A percentile compares a stretch with the other conserved stretches of the same genome.
Evolutionary conservation across 1,284 basidiomycete genomes (phyloP).

Genomic region (Tremellales sp.): DNA sequence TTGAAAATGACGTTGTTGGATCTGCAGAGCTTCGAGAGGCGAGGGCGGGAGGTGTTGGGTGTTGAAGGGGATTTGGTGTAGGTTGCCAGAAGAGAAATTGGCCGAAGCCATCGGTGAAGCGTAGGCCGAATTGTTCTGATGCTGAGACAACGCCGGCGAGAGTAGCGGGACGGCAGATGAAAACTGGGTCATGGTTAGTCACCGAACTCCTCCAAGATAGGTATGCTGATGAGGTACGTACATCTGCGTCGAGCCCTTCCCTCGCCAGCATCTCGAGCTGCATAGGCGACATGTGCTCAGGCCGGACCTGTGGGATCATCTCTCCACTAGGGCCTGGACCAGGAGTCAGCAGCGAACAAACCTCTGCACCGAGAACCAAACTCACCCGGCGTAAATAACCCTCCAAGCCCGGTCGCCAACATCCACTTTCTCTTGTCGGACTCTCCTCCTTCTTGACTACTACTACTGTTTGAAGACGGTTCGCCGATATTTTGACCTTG

Average conservation of each 20-base stretch:
- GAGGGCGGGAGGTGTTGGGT: constrained; percentile 8
- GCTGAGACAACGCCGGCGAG: constrained; percentile 38
- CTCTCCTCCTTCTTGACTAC: background rate
- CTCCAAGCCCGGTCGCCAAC: constrained; percentile 7
- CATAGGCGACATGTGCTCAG: constrained; percentile 43
- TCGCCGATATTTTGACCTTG: background rate
- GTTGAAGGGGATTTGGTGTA: background rate
- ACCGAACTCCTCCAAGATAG: background rate
- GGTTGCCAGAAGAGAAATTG: constrained; percentile 9
- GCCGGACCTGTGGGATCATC: constrained; percentile 34
- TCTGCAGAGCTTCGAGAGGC: constrained; percentile 41
- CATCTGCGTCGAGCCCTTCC: constrained; percentile 31
- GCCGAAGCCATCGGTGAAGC: constrained; percentile 26
- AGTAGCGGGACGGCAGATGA: constrained; percentile 36
- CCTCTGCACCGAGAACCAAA: background rate
- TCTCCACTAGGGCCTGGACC: constrained; percentile 39
- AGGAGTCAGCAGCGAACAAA: background rate
- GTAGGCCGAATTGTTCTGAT: constrained; percentile 22
- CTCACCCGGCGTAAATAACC: constrained; percentile 40
- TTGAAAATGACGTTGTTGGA: constrained; percentile 44
- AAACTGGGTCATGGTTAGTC: background rate
- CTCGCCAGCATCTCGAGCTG: constrained; percentile 39
- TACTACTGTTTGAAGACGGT: background rate
- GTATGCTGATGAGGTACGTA: constrained; percentile 15
- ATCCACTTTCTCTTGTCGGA: constrained; percentile 4